Base-by-base conservation (phyloP, 176 grass and related monocot genomes). In the Triticum monococcum region DNA sequence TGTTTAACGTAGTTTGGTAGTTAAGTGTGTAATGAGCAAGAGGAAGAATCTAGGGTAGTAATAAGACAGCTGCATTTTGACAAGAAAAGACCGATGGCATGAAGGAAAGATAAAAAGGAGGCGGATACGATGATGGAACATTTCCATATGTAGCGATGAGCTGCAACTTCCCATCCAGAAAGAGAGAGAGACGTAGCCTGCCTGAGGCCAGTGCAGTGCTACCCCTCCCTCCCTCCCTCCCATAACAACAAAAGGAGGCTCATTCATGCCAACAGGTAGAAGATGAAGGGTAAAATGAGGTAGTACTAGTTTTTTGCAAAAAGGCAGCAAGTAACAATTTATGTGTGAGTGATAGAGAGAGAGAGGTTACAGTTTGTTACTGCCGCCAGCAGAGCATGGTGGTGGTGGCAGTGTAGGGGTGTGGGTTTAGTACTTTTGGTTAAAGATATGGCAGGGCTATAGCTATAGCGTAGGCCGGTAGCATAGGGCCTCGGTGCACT, bases 241-340 rank as follows among this genome's bases (percentile, higher is more conserved):
- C 50, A n/a, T 50, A 28, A 75, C 43, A 52, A 52, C 24, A 22
- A 33, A n/a, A n/a, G 41, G 10, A 45, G 43, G 3, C 23, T 7
- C 22, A 54, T 77, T 54, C 72, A 38, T 61, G 45, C 12, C 54
- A 59, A 22, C 54, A 59, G 9, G 54, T 30, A 11, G 28, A 28
- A 28, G 28, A 28, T 28, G 28, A 28, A 28, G 23, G 9, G 9
- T 20, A 16, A 13, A n/a, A 36, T 25, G 16, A 73, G 38, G 22
- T 7, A 50, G 12, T 7, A 37, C 7, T 45, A 45, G 11, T 45
- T 62, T 11, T 23, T 23, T 12, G 40, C 12, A 64, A 28, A 30
- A 83, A 61, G 79, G 40, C 13, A 64, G 40, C 40, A 83, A 77
- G 79, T 79, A 88, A 77, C 79, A 69, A 68, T 83, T 83, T 60